Percentiles rank a stretch among this genome's conserved stretches.
phyloP scores from a whole-genome alignment of 129 eudicot species.

The Glebionis coronaria region DNA sequence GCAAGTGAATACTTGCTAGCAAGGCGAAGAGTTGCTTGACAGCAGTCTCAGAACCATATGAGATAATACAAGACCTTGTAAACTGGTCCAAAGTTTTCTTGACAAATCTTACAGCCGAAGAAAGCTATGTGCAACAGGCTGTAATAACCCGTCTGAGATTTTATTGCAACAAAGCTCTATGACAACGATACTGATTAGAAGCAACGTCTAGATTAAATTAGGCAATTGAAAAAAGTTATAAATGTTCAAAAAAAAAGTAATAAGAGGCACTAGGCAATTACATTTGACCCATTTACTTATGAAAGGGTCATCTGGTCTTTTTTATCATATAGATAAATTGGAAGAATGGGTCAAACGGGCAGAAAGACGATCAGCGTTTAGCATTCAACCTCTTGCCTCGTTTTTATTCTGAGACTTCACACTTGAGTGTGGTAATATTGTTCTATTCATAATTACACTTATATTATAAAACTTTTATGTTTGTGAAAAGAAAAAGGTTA shows the following conservation, averaged over 20 bases:
- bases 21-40: conserved; percentile 83
- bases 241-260: too few relatives aligned
- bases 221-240: too few relatives aligned
- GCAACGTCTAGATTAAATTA: too few relatives aligned
- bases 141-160: conserved; percentile 67
- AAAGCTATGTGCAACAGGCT: conserved; percentile 64
- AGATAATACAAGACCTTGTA: too few relatives aligned
- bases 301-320: conserved; percentile 2
- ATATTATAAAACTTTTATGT: too few relatives aligned
- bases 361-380: not conserved
- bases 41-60: conserved; percentile 76
- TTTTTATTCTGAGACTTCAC: too few relatives aligned
- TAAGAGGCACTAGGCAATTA: too few relatives aligned
- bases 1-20: too few relatives aligned
- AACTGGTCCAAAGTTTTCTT: conserved; percentile 96
- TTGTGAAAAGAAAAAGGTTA: too few relatives aligned
- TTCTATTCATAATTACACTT: too few relatives aligned
- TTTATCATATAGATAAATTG: not conserved
- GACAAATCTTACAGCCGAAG: conserved; percentile 67
- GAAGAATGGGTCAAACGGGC: not conserved
- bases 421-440: too few relatives aligned
- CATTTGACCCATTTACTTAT: too few relatives aligned
- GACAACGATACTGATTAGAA: conserved; percentile 1
- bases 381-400: conserved; percentile 2
- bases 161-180: conserved; percentile 73